These are phyloP conservation scores for Lantana camara DNA, from an alignment of 257 asterid species.

Conservation along the genomic window DNA sequence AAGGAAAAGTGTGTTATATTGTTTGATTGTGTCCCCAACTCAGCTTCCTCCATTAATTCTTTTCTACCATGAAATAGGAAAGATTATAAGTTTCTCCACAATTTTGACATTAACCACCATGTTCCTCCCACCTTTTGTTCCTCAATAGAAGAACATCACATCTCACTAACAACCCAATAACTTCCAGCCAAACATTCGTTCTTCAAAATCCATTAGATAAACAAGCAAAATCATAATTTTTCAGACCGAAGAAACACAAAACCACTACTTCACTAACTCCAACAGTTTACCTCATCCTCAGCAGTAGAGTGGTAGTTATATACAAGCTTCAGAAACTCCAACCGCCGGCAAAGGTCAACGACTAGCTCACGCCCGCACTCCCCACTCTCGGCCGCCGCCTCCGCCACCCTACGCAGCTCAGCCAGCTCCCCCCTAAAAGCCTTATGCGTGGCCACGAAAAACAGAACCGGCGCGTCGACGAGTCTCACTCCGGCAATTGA, in stretches of 20 bases:
- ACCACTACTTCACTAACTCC: neutral
- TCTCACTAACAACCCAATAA: conserved; percentile 2
- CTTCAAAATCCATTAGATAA: neutral
- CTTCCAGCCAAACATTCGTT: conserved; percentile 2
- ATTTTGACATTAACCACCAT: conserved; percentile 1
- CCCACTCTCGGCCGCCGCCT: conserved; percentile 50
- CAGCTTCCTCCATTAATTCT: conserved; percentile 34
- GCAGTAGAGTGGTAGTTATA: conserved; percentile 72
- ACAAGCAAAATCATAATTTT: neutral
- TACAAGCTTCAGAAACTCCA: conserved; percentile 76
- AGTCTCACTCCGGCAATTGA: conserved; percentile 51
- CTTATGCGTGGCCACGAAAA: conserved; percentile 78
- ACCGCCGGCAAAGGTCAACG: conserved; percentile 51
- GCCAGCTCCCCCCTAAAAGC: conserved; percentile 70
- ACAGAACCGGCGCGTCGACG: conserved; percentile 72
- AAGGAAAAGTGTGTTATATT: neutral
- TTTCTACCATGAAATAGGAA: neutral
- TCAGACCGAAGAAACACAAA: neutral
- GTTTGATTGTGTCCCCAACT: conserved; percentile 19
- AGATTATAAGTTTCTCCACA: neutral
- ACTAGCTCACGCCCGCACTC: conserved; percentile 32
- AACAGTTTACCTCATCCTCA: conserved; percentile 77
- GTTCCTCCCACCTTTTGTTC: neutral
- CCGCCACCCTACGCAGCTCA: conserved; percentile 48
- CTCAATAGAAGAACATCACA: neutral